Evolutionary conservation across 306 rosid genomes (phyloP), one percentile per base, ranked within the genome.

Genomic region (Vigna nakashimae): DNA sequence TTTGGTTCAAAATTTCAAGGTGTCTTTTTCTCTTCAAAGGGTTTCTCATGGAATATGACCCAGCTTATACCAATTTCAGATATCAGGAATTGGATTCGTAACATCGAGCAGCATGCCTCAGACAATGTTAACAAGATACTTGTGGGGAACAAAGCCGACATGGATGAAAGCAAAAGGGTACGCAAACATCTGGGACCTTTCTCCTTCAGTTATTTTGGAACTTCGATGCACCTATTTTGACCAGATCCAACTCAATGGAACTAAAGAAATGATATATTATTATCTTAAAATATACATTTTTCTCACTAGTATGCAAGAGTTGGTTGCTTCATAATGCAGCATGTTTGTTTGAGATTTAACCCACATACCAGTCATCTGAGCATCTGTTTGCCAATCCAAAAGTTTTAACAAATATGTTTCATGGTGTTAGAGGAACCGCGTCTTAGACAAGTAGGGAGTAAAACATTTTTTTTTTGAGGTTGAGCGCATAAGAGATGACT

Each of bases 71-170:
- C 74, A 42, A 76, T 82, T 87, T 70, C 96, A 95, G 98, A 95
- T 79, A 95, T 95, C 58, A 89, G 91, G 86, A 95, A 91, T 71
- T 95, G 98, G 98, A 95, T 92, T 83, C 93, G 90, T 72, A 95
- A 90, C 88, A 95, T 95, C 34, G 98, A 92, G 86, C 98, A 95
- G 59, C 98, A 92, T 86, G 98, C 98, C 78, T 92, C 97, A 14
- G 97, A 95, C 84, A 92, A 91, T 62, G 93, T 95, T 24, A 95
- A 91, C 91, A 95, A 91, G 86, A 87, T 95, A 79, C 84, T 95
- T 74, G 98, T 95, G 55, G 98, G 98, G 49, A 95, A 95, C 91
- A 95, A 95, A 88, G 98, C 98, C 13, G 98, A 95, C 85, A 91
- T 92, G 98, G 96, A 89, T 52, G 97, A 92, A 81, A 91, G 96